Evolutionary conservation across 2,329 filamentous ascomycete species (phyloP).

Genomic region (Exophiala dermatitidis): DNA sequence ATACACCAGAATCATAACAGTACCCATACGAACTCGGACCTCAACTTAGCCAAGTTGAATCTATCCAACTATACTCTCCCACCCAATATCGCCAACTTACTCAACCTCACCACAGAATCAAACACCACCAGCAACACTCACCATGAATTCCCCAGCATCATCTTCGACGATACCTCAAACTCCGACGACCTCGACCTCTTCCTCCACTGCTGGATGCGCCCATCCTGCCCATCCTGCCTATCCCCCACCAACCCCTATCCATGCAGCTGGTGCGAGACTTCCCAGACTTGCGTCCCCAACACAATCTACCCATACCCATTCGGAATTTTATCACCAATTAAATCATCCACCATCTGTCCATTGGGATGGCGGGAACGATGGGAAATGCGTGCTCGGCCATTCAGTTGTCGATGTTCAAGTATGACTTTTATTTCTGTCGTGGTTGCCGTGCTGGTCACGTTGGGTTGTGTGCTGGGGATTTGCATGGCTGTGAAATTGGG

Average conservation of each 20-base stretch:
- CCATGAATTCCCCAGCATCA: no score
- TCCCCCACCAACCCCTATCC: conserved; percentile 20
- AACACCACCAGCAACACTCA: no score
- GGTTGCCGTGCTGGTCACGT: conserved; percentile 32
- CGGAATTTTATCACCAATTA: conserved; percentile 36
- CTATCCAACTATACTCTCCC: no score
- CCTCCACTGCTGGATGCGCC: conserved; percentile 23
- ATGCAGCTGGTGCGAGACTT: conserved; percentile 29
- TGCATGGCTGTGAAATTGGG: conserved; percentile 64
- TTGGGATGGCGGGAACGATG: conserved; percentile 36
- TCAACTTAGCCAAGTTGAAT: no score
- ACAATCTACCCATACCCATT: conserved; percentile 27
- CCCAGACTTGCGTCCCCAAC: conserved; percentile 38
- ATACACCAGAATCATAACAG: no score
- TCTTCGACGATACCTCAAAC: no score
- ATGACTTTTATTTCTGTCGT: conserved; percentile 34
- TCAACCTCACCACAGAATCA: no score
- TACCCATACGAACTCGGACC: no score
- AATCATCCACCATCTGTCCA: conserved; percentile 34
- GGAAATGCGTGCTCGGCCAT: conserved; percentile 36
- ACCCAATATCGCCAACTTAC: no score
- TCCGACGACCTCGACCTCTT: conserved; percentile 21
- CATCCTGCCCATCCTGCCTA: conserved; percentile 16
- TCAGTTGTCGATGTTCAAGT: conserved; percentile 38
- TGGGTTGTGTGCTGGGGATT: conserved; percentile 56